Evolutionary conservation across 139 green algal genomes (phyloP).

Genomic region (Micractinium sp.): DNA sequence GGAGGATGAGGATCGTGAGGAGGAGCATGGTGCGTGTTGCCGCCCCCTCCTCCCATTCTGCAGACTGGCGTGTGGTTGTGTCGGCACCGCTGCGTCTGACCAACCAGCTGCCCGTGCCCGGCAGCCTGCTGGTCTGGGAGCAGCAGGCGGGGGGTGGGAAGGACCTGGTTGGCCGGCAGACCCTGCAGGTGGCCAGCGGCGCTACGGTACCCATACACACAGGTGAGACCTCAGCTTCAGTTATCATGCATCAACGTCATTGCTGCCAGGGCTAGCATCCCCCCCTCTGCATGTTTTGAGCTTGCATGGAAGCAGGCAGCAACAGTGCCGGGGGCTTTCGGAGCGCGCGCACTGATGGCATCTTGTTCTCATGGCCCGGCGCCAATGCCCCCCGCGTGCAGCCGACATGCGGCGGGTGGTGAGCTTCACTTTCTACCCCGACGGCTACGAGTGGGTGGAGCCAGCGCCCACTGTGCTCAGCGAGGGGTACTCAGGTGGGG

Average conservation of each 20-base stretch:
- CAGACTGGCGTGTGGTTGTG: conserved; percentile 80
- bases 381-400: background rate
- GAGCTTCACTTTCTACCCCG: conserved; percentile 72
- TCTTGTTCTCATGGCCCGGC: too few species aligned
- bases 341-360: too few species aligned
- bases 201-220: conserved; percentile 25
- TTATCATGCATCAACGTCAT: too few species aligned
- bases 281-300: too few species aligned
- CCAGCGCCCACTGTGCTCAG: conserved; percentile 63
- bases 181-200: conserved; percentile 53
- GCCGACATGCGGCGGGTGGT: conserved; percentile 68
- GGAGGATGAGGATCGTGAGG: too few species aligned
- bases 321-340: too few species aligned
- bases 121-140: conserved; percentile 74
- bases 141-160: background rate
- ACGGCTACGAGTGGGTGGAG: conserved; percentile 79
- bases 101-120: conserved; percentile 81
- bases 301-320: too few species aligned
- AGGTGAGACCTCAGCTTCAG: conserved; percentile 2
- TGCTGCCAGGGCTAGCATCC: background rate
- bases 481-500: conserved; percentile 18
- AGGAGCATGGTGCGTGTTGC: too few species aligned
- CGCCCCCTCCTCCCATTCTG: background rate
- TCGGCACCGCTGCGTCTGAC: conserved; percentile 74
- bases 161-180: conserved; percentile 56